phyloP scores from a whole-genome alignment of 805 yeast species.

The Starmerella roubikii region DNA sequence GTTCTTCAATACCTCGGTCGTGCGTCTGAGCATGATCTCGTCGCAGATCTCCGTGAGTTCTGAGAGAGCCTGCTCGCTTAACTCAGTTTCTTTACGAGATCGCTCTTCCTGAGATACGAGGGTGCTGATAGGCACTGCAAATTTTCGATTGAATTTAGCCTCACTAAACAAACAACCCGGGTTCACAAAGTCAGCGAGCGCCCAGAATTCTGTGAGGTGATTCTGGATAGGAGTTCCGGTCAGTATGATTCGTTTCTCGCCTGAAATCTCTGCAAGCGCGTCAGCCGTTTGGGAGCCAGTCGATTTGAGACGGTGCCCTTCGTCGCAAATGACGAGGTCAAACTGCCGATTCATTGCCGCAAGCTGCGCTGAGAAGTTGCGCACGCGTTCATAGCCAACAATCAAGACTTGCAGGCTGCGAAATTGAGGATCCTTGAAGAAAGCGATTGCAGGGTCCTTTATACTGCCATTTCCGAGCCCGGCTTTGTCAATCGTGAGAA shows the following conservation, averaged over 20 bases:
- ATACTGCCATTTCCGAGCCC: constrained; percentile 13
- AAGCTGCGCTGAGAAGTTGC: constrained; percentile 25
- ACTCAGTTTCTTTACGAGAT: neutral
- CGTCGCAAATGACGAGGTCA: constrained; percentile 81
- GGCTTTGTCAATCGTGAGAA: constrained; percentile 43
- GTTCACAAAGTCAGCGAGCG: constrained; percentile 67
- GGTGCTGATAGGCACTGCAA: constrained; percentile 47
- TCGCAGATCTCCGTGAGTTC: constrained; percentile 52
- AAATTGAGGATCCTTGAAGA: constrained; percentile 45
- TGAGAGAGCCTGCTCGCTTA: constrained; percentile 50
- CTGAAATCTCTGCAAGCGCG: constrained; percentile 42
- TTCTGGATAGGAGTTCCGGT: constrained; percentile 94
- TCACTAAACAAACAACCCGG: constrained; percentile 67
- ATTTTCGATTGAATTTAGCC: constrained; percentile 35
- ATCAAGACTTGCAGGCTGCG: constrained; percentile 68
- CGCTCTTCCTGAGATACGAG: neutral
- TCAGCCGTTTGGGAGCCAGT: constrained; percentile 57
- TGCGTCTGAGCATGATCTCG: constrained; percentile 54
- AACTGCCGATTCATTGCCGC: constrained; percentile 21
- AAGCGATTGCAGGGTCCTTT: constrained; percentile 9
- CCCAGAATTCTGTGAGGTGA: constrained; percentile 70
- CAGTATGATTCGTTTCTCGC: constrained; percentile 46
- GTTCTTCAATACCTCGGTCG: constrained; percentile 40
- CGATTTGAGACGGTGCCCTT: constrained; percentile 83
- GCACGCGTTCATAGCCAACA: constrained; percentile 78